Evolutionary conservation across 306 rosid genomes (phyloP), one percentile per base, ranked within the genome.

Genomic region (Rosa lucieae): DNA sequence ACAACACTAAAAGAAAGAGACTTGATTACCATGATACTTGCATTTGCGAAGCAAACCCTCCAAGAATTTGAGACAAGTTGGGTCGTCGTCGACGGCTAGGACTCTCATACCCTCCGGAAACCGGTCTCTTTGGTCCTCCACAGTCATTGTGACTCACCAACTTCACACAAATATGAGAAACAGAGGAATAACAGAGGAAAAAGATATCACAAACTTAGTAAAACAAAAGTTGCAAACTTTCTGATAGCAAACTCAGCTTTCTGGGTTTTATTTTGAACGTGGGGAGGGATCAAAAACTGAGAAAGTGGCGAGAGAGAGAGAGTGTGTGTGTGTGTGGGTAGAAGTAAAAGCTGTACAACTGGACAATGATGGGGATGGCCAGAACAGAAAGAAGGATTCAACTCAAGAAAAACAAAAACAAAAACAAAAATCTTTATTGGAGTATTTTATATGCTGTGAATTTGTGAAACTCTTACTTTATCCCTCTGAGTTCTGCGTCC

Each of bases 101-200:
- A 94, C 97, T 61, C 90, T 87, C 98, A 94, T 90, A 58, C 98
- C 98, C 63, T 82, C 89, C 5, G 97, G 97, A 80, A 94, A 94
- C 63, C 37, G 78, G 71, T 88, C 75, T 71, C 81, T 88, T 82
- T 84, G 93, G 63, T 79, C 70, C 81, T 82, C 95, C 86, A 82
- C 88, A 32, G 77, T 86, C 92, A 89, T 90, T 26, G 73, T 48
- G 67, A 77, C 20, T 53, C 37, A 40, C 43, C 72, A 82, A 82
- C 65, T 74, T 58, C 73, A 76, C 86, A 78, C 80, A 82, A 82
- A 72, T 2, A 66, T 35, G 67, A 79, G 74, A 81, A 80, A 76
- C 51, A 51, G 40, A 67, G 49, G 26, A 67, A 39, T 8, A 32
- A 14, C 70, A 9, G 37, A 15, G 12, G 11, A 66, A 20, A 37